A percentile compares a stretch with the other conserved stretches of the same genome.
These are phyloP conservation scores for Cardamine resedifolia DNA, from an alignment of 345 rosid genomes.

Conservation along the genomic window DNA sequence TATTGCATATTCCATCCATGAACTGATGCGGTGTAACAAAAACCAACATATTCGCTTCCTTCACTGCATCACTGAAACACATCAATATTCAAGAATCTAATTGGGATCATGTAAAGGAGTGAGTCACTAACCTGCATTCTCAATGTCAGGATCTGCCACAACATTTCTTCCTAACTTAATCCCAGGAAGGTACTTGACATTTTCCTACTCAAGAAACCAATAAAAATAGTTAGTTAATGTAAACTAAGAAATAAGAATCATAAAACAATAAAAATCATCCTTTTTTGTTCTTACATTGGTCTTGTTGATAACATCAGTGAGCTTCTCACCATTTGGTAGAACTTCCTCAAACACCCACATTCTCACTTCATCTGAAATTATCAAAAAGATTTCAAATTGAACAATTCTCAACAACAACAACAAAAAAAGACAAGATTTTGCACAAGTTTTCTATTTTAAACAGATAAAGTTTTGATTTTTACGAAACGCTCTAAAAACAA, in stretches of 20 bases:
- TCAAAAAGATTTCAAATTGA: not conserved
- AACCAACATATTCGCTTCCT: slow-evolving; percentile 85
- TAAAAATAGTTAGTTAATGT: not conserved
- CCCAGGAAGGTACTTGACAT: slow-evolving; percentile 88
- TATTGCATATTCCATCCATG: slow-evolving; percentile 85
- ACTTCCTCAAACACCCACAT: slow-evolving; percentile 98
- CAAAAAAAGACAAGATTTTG: not conserved
- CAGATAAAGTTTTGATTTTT: not conserved
- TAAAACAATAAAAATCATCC: not conserved
- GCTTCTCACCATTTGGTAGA: slow-evolving; percentile 85
- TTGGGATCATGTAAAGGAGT: not conserved
- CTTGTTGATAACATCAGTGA: slow-evolving; percentile 78
- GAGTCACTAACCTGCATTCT: slow-evolving; percentile 60
- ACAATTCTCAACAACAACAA: not conserved
- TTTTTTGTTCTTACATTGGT: slow-evolving; percentile 61
- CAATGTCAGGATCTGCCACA: slow-evolving; percentile 86
- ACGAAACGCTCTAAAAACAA: not conserved
- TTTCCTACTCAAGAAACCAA: slow-evolving; percentile 52
- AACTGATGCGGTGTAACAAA: slow-evolving; percentile 96
- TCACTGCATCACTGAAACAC: slow-evolving; percentile 47
- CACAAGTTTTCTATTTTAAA: not conserved
- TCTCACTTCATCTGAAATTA: slow-evolving; percentile 85
- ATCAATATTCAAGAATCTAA: not conserved
- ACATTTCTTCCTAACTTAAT: slow-evolving; percentile 86
- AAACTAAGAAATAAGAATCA: not conserved